Percentiles rank a stretch among this genome's conserved stretches.
These are phyloP conservation scores for Tuber magnatum DNA, from an alignment of 495 filamentous ascomycete genomes.

Conservation along the genomic window DNA sequence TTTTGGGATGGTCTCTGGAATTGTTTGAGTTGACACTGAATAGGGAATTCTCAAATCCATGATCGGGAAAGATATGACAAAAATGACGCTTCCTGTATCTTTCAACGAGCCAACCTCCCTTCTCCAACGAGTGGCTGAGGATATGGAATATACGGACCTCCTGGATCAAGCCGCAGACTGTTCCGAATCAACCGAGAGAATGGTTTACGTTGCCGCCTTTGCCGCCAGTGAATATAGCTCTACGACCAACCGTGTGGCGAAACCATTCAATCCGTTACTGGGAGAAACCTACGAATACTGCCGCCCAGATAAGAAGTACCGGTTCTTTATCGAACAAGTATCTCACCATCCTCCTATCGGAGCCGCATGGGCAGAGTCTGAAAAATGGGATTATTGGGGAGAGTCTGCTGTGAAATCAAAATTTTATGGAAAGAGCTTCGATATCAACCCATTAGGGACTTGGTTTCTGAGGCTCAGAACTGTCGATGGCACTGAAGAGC, in stretches of 20 bases:
- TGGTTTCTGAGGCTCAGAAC: constrained; percentile 92
- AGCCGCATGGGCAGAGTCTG: constrained; percentile 84
- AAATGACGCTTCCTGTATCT: constrained; percentile 96
- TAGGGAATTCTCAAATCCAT: constrained; percentile 96
- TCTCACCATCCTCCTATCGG: constrained; percentile 96
- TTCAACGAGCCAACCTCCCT: constrained; percentile 98
- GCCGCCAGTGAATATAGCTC: constrained; percentile 95
- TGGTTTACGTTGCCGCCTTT: constrained; percentile 95
- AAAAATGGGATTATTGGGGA: constrained; percentile 96
- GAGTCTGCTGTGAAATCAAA: constrained; percentile 96
- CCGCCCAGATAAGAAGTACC: constrained; percentile 89
- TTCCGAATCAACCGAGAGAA: constrained; percentile 75
- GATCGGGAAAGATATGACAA: constrained; percentile 99
- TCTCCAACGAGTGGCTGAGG: constrained; percentile 91
- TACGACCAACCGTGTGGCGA: constrained; percentile 91
- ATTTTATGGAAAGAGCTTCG: constrained; percentile 95
- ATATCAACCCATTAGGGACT: constrained; percentile 91
- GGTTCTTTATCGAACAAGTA: constrained; percentile 97
- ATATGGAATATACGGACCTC: constrained; percentile 94
- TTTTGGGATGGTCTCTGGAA: constrained; percentile 13
- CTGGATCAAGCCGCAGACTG: constrained; percentile 84
- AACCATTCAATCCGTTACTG: constrained; percentile 92
- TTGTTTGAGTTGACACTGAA: constrained; percentile 32
- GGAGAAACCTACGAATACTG: constrained; percentile 97
- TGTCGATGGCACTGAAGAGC: constrained; percentile 68